Percentiles rank a stretch among this genome's conserved stretches.
These are phyloP conservation scores for Fagopyrum homotropicum DNA, from an alignment of 148 eudicot genomes.

Conservation along the genomic window DNA sequence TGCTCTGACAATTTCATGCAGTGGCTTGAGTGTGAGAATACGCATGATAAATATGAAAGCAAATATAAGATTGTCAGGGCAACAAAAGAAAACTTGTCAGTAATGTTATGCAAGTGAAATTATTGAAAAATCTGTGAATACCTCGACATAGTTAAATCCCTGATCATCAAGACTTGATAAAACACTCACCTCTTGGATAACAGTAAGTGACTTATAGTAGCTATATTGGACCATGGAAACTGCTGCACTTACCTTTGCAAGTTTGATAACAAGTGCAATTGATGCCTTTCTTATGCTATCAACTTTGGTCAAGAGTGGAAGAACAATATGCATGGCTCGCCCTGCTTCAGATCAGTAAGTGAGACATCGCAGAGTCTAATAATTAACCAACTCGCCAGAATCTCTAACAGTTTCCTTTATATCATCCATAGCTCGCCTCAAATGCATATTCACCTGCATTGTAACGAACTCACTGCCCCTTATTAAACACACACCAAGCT, in stretches of 20 bases:
- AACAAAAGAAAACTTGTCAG: too few relatives aligned
- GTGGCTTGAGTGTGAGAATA: not conserved
- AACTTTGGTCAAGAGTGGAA: conserved; percentile 93
- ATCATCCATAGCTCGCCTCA: conserved; percentile 98
- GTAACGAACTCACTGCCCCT: not conserved
- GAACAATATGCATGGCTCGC: conserved; percentile 73
- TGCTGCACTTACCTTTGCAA: conserved; percentile 63
- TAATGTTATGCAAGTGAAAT: too few relatives aligned
- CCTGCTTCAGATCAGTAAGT: conserved; percentile 71
- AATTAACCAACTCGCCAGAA: conserved; percentile 82
- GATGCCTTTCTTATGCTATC: conserved; percentile 90
- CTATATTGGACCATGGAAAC: not conserved
- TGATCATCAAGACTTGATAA: conserved; percentile 92
- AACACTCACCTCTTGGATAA: not conserved
- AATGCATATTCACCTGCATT: conserved; percentile 65
- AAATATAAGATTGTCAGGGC: not conserved
- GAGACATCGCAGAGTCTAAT: conserved; percentile 84
- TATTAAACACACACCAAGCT: not conserved
- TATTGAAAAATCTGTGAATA: conserved; percentile 14
- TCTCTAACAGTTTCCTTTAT: conserved; percentile 91
- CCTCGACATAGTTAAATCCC: conserved; percentile 96
- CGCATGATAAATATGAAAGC: not conserved
- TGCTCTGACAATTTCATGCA: not conserved
- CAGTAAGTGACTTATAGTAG: not conserved
- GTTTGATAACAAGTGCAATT: conserved; percentile 83